Base-by-base conservation (phyloP, 2,329 filamentous ascomycete genomes). In the Sphaerostilbella broomeana region DNA sequence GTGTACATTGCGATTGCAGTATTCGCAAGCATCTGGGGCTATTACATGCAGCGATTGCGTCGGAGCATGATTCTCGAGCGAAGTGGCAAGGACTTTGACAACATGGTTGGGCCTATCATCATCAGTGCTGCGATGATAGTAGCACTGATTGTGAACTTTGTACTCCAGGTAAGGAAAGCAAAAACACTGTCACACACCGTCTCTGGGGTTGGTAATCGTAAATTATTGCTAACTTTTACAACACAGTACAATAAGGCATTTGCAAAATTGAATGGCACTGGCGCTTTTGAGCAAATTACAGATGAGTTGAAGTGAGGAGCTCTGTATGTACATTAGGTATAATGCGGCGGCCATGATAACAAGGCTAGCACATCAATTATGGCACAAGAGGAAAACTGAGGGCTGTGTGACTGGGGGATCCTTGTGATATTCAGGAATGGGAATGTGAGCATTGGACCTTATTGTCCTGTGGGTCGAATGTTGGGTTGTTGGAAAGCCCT, bases 71-170 rank as follows among this genome's bases (percentile, higher is more conserved):
- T 98, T 56, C 62, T 83, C 26, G 78, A 86, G 60, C 72, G 92
- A 48, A 95, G 87, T 55, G 88, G 87, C 8, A 90, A 84, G 61
- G 89, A 97, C 53, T 94, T 98, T 61, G 90, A 98, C 61, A 92
- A 88, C 52, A 68, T 90, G 54, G 63, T 86, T 44, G 92, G 92
- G 0, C 92, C 92, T 1, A 64, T 95, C 40, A 72, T 94, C 7
- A 81, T 97, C 29, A 92, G 86, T 54, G 63, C 83, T 25, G 85
- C 88, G 4, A 60, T 98, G 57, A 81, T 86, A 47, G 55, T 82
- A 35, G 88, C 89, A 6, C 63, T 98, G 56, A 70, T 87, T 44
- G 59, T 95, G 52, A 98, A 98, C 60, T 94, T 97, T 66, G 75
- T 75, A 17, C 87, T 97, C 60, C 88, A 90, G 72, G 83, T 86